These are phyloP conservation scores for Neurospora tetrasperma DNA, from an alignment of 495 filamentous ascomycete genomes.

Conservation along the genomic window DNA sequence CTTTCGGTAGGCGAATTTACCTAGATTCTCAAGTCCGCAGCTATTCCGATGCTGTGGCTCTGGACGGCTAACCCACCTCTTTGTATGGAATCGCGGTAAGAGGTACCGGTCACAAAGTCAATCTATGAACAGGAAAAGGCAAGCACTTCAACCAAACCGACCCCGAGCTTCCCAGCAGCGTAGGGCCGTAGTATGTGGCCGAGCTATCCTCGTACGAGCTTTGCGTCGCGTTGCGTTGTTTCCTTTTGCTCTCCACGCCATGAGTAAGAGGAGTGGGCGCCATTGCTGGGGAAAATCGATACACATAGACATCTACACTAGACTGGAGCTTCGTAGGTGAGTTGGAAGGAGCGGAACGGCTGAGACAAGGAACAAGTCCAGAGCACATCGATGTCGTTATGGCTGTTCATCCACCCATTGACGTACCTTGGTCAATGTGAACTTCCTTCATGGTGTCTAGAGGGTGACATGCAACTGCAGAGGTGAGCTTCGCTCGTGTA, in stretches of 20 bases:
- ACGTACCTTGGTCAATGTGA: no score
- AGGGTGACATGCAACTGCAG: no score
- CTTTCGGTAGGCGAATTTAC: background rate
- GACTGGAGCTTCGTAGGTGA: background rate
- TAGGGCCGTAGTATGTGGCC: background rate
- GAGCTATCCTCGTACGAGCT: background rate
- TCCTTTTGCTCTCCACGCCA: background rate
- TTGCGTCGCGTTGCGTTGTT: background rate
- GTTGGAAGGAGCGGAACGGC: background rate
- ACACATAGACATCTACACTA: no score
- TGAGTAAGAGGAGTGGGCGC: background rate
- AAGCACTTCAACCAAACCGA: background rate
- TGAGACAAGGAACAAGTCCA: background rate
- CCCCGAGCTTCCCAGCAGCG: background rate
- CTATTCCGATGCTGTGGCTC: background rate
- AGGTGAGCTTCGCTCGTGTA: no score
- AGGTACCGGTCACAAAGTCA: no score
- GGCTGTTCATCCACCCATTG: no score
- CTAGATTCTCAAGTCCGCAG: background rate
- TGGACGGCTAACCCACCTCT: background rate
- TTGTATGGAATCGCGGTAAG: no score
- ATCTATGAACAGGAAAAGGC: background rate
- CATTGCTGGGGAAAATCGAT: background rate
- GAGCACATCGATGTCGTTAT: background rate
- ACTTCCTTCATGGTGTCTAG: no score